phyloP scores from a whole-genome alignment of 179 eudicot species.

The Drosera spatulata region DNA sequence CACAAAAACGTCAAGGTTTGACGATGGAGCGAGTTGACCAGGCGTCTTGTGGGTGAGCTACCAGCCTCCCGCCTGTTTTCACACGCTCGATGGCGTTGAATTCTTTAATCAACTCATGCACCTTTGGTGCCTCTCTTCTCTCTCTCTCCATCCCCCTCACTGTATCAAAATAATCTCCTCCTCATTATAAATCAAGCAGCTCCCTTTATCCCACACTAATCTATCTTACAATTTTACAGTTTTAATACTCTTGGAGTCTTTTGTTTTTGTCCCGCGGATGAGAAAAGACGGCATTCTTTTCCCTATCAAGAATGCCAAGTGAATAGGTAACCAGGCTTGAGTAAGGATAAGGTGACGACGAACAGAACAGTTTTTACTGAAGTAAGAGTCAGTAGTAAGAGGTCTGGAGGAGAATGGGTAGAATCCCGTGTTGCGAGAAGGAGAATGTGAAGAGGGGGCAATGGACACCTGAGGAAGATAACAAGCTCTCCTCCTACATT shows the following conservation, averaged over 20 bases:
- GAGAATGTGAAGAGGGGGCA: constrained; percentile 69
- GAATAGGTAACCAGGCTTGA: no score
- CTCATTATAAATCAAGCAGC: constrained; percentile 15
- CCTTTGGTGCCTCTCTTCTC: constrained; percentile 30
- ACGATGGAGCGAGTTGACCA: constrained; percentile 42
- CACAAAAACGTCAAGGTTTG: no score
- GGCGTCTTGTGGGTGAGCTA: constrained; percentile 88
- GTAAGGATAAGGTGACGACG: no score
- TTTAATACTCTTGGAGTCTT: no score
- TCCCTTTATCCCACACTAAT: constrained; percentile 8
- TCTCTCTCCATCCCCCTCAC: neutral
- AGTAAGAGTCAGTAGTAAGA: neutral
- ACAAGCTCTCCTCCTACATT: constrained; percentile 89
- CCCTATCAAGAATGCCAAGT: no score
- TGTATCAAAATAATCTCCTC: neutral
- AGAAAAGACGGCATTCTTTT: no score
- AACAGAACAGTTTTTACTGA: no score
- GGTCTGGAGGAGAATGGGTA: constrained; percentile 38
- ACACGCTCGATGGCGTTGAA: constrained; percentile 94
- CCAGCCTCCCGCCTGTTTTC: constrained; percentile 40
- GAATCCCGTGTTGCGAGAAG: constrained; percentile 75
- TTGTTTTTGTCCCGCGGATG: no score
- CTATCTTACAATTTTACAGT: neutral
- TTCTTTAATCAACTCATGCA: constrained; percentile 84
- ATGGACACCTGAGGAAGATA: constrained; percentile 95